These are phyloP conservation scores for Saccharomycopsis fodiens DNA, from an alignment of 805 yeast species.

Conservation along the genomic window DNA sequence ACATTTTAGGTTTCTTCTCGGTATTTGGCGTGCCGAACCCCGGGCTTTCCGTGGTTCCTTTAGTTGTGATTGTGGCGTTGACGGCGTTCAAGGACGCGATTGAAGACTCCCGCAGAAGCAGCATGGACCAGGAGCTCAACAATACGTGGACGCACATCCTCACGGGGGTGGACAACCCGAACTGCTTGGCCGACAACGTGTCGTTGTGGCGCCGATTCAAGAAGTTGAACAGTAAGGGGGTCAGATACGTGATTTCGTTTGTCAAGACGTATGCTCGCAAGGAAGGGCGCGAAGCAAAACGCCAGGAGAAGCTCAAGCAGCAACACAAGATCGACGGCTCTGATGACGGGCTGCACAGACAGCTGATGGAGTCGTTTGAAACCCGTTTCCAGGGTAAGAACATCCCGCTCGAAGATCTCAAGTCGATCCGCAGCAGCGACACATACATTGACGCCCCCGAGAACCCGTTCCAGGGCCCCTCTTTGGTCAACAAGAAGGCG, in stretches of 20 bases:
- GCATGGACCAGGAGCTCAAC: constrained; percentile 65
- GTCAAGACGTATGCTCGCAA: constrained; percentile 27
- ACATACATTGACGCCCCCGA: constrained; percentile 25
- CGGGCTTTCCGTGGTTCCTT: constrained; percentile 65
- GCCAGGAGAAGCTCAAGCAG: constrained; percentile 24
- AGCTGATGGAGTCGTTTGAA: constrained; percentile 34
- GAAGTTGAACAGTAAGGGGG: constrained; percentile 36
- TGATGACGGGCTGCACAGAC: constrained; percentile 27
- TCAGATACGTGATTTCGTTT: constrained; percentile 22
- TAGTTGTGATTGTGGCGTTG: constrained; percentile 65
- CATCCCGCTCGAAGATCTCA: constrained; percentile 26
- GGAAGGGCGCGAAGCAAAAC: constrained; percentile 28
- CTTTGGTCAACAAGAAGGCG: constrained; percentile 27
- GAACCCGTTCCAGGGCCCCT: constrained; percentile 22
- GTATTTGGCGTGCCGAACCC: constrained; percentile 81
- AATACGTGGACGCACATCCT: constrained; percentile 66
- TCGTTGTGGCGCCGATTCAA: constrained; percentile 66
- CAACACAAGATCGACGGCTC: constrained; percentile 23
- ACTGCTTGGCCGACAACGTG: constrained; percentile 55
- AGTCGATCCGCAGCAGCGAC: constrained; percentile 20
- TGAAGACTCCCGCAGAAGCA: constrained; percentile 72
- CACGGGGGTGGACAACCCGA: constrained; percentile 45
- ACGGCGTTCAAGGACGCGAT: constrained; percentile 77
- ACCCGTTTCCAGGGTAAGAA: constrained; percentile 22
- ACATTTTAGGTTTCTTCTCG: constrained; percentile 68